phyloP scores from a whole-genome alignment of 257 asterid genomes.

The Salvia rosmarinus region DNA sequence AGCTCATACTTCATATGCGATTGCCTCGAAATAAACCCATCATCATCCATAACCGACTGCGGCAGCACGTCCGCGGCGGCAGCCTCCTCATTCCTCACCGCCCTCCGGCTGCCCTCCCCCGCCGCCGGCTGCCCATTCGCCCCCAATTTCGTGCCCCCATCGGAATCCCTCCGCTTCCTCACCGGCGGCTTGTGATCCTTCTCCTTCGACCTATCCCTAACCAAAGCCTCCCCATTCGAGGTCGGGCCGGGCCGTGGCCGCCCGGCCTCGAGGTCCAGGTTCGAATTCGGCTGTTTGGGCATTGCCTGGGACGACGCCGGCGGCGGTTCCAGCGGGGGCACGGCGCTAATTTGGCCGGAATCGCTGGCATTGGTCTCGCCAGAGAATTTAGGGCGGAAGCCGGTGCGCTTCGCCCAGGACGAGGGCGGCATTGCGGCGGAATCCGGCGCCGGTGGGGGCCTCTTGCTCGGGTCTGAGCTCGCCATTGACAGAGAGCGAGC shows the following conservation, averaged over 20 bases:
- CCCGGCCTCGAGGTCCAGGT: constrained; percentile 75
- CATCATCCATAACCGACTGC: constrained; percentile 74
- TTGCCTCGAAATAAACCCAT: constrained; percentile 65
- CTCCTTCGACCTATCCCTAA: constrained; percentile 41
- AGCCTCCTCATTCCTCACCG: constrained; percentile 57
- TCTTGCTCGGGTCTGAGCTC: constrained; percentile 71
- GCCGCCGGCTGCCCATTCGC: constrained; percentile 55
- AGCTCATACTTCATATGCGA: constrained; percentile 92
- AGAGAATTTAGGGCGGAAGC: constrained; percentile 90
- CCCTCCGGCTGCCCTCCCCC: constrained; percentile 53
- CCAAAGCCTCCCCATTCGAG: constrained; percentile 63
- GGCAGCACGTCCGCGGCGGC: constrained; percentile 54
- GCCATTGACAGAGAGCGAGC: constrained; percentile 50
- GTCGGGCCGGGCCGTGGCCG: constrained; percentile 55
- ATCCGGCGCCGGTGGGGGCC: constrained; percentile 72
- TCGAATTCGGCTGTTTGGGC: constrained; percentile 44
- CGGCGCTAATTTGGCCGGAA: constrained; percentile 64
- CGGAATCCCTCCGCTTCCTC: constrained; percentile 87
- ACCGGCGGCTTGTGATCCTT: constrained; percentile 54
- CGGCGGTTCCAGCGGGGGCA: constrained; percentile 44
- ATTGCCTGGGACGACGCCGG: constrained; percentile 38
- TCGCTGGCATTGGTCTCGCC: constrained; percentile 88
- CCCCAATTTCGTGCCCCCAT: constrained; percentile 60
- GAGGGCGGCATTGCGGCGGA: constrained; percentile 82
- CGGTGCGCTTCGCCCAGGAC: constrained; percentile 95